Base-by-base conservation (phyloP, 2,329 filamentous ascomycete genomes). In the Xylariales sp. region DNA sequence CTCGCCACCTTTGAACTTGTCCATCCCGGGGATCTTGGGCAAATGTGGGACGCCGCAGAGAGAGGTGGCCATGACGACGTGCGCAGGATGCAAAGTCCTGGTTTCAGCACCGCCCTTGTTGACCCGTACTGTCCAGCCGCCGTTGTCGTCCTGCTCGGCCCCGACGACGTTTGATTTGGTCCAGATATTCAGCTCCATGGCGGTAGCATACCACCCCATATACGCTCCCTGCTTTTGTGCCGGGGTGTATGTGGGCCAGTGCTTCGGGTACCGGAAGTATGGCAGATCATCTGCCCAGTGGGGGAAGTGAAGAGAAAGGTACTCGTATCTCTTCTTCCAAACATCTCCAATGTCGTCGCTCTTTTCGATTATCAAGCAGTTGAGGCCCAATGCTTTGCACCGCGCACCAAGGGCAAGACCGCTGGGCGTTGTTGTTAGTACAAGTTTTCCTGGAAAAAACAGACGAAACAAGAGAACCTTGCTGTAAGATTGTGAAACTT, bases 181-280 rank as follows among this genome's bases (percentile, higher is more conserved):
- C 82, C 81, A 85, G 18, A 84, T 71, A 44, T 85, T 82, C 25
- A 87, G 67, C 48, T 86, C 83, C 15, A 86, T 64, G 0, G 78
- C 57, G 5, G 65, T 70, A 1, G 73, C 81, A 45, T 87, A 86
- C 12, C 58, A 57, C 43, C 68, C 65, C 20, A 69, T 64, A 61
- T 65, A 70, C 36, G 64, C 61, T 11, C 55, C 63, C 2, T 69
- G 55, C 32, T 70, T 68, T 43, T 69, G 62, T 41, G 67, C 66
- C 0, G 63, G 61, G 0, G 63, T 65, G 44, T 65, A 69, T 15
- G 61, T 52, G 1, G 65, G 63, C 62, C 62, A 67, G 33, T 60
- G 63, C 29, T 57, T 52, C 1, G 62, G 65, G 43, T 65, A 67
- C 3, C 60, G 59, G 10, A 68, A 57, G 44, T 66, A 66, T 13